These are phyloP conservation scores for Micractinium conductrix DNA, from an alignment of 139 green algal genomes.

Conservation along the genomic window DNA sequence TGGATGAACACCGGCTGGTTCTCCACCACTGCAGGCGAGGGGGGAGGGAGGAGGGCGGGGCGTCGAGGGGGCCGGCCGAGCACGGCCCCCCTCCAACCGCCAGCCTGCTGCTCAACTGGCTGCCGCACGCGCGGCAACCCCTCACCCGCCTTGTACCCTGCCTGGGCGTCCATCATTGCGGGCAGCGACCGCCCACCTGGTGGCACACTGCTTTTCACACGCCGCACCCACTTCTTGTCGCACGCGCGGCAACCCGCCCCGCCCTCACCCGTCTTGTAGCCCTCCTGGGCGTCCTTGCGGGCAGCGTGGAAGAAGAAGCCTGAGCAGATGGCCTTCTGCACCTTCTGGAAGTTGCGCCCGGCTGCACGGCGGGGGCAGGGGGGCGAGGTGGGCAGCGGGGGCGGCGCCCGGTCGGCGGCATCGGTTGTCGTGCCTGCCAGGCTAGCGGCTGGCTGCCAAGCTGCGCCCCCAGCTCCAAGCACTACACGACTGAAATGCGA, in stretches of 20 bases:
- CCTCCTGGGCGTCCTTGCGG: slow-evolving; percentile 55
- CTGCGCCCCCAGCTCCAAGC: too few relatives aligned
- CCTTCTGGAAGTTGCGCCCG: slow-evolving; percentile 90
- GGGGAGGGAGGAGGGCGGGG: background rate
- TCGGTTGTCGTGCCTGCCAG: too few relatives aligned
- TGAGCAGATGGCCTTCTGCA: slow-evolving; percentile 84
- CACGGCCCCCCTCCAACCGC: too few relatives aligned
- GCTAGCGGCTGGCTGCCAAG: too few relatives aligned
- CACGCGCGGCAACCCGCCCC: background rate
- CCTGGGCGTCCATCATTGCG: too few relatives aligned
- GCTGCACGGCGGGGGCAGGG: background rate
- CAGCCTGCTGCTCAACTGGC: background rate
- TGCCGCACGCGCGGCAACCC: background rate
- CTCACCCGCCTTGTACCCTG: background rate
- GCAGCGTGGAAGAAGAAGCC: slow-evolving; percentile 98
- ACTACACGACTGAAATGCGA: too few relatives aligned
- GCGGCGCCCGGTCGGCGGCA: too few relatives aligned
- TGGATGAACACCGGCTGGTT: slow-evolving; percentile 98
- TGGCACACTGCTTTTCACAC: too few relatives aligned
- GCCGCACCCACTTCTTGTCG: background rate
- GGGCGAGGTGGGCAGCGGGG: background rate
- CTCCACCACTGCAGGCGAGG: slow-evolving; percentile 73
- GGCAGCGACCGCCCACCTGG: too few relatives aligned
- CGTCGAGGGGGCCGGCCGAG: too few relatives aligned
- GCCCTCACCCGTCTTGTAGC: slow-evolving; percentile 73